A percentile compares a stretch with the other conserved stretches of the same genome.
Conservation (phyloP, 192 early-diverging fungal species). For the Phlyctochytrium bullatum region DNA sequence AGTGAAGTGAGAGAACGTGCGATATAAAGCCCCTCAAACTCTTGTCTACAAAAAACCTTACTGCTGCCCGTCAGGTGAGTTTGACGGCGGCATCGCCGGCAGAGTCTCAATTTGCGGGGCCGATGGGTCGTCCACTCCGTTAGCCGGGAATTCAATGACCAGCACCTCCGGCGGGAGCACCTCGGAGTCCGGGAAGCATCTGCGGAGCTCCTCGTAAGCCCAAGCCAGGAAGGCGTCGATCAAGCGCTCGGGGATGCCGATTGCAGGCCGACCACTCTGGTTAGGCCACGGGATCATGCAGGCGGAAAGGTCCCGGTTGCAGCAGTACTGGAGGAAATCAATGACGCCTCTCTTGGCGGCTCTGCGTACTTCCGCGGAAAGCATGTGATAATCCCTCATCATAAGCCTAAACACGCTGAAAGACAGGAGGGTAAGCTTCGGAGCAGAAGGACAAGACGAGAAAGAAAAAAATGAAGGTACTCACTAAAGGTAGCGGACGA, state of each 20-base stretch:
- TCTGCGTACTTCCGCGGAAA: slow-evolving; percentile 9
- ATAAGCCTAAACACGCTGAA: slow-evolving; percentile 20
- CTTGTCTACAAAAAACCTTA: no score
- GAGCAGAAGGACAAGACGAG: not conserved
- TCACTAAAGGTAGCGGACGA: not conserved
- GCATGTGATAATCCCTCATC: slow-evolving; percentile 20
- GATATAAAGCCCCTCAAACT: no score
- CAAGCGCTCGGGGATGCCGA: slow-evolving; percentile 21
- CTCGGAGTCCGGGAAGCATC: slow-evolving; percentile 18
- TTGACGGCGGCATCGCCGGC: no score
- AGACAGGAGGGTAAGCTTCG: not conserved
- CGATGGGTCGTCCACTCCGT: no score
- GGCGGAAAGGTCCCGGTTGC: slow-evolving; percentile 6
- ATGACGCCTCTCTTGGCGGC: slow-evolving; percentile 26
- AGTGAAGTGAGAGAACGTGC: no score
- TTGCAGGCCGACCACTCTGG: slow-evolving; percentile 2
- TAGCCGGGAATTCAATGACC: no score
- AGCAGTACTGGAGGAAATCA: slow-evolving; percentile 4
- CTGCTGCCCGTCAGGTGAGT: no score
- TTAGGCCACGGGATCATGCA: slow-evolving; percentile 12
- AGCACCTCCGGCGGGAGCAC: no score
- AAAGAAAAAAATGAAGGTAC: not conserved
- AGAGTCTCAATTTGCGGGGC: no score
- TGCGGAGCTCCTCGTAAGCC: slow-evolving; percentile 18
- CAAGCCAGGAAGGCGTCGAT: slow-evolving; percentile 14